phyloP scores from a whole-genome alignment of 176 grass and related monocot genomes.

The Eleusine coracana region DNA sequence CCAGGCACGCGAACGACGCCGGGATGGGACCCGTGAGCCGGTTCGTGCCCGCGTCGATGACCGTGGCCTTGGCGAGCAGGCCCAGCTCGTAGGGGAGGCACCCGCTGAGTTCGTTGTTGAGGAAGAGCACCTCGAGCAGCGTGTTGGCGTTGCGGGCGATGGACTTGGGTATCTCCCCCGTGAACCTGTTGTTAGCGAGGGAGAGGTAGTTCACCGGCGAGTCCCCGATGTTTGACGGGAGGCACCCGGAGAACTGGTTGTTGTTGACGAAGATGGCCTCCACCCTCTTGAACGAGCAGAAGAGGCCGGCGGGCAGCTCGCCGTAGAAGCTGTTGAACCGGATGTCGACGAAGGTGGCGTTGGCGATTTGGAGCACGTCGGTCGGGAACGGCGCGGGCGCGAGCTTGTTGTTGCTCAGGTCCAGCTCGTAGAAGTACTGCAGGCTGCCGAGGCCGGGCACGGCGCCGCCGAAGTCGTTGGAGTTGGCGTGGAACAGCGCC shows the following conservation, averaged over 20 bases:
- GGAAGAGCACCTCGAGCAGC: slow-evolving; percentile 83
- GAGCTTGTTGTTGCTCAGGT: slow-evolving; percentile 89
- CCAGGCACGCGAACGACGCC: slow-evolving; percentile 71
- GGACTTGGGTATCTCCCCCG: slow-evolving; percentile 69
- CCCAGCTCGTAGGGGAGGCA: slow-evolving; percentile 91
- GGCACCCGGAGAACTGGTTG: slow-evolving; percentile 56
- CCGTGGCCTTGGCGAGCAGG: slow-evolving; percentile 65
- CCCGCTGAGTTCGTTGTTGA: slow-evolving; percentile 78
- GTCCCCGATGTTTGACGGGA: slow-evolving; percentile 70
- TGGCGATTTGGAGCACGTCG: slow-evolving; percentile 47
- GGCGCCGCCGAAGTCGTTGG: slow-evolving; percentile 62
- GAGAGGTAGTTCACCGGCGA: slow-evolving; percentile 81
- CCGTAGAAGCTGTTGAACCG: slow-evolving; percentile 67
- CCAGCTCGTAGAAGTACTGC: slow-evolving; percentile 88
- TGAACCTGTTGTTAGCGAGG: slow-evolving; percentile 83
- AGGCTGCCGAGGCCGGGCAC: slow-evolving; percentile 41
- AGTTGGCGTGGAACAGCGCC: slow-evolving; percentile 94
- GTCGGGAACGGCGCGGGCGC: slow-evolving; percentile 43
- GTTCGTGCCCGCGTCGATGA: slow-evolving; percentile 95
- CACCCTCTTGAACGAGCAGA: slow-evolving; percentile 50
- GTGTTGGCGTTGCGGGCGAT: slow-evolving; percentile 55
- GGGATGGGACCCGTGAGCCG: slow-evolving; percentile 78
- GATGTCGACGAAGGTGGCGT: slow-evolving; percentile 87
- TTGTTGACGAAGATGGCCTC: slow-evolving; percentile 95
- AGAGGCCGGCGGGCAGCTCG: slow-evolving; percentile 48